Evolutionary conservation across 345 rosid species (phyloP), one percentile per base, ranked within the genome.

Genomic region (Cardamine occulta): DNA sequence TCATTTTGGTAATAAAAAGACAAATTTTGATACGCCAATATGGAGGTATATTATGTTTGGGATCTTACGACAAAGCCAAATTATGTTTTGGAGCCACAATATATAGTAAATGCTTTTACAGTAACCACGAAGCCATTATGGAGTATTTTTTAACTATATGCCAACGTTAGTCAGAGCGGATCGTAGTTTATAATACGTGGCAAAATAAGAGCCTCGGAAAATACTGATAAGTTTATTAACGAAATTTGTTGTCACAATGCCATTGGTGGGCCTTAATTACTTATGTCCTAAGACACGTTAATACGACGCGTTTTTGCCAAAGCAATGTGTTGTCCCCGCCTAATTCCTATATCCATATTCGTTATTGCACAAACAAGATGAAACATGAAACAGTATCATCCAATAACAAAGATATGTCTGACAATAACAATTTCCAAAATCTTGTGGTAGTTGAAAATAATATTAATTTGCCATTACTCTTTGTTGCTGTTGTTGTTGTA

Each of bases 271-370:
- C 8, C 59, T 59, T 12, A 24, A 31, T 31, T 31, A 31, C 74
- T 19, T 47, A 13, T 47, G 74, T 45, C 24, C 24, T 58, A 31
- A 56, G 62, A 56, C 56, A 70, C 57, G 66, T 45, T 58, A 70
- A 15, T 21, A 60, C 58, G 49, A 71, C 58, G 26, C 58, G 40
- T 34, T 72, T 48, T 72, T 63, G 75, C 39, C 32, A 60, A 71
- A 60, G 18, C 24, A 47, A 34, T n/a, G 14, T n/a, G 67, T 23
- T 59, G 67, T 60, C 60, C 37, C 28, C 31, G 34, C 34, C 31
- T 4, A 14, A 60, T 47, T 60, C 24, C 12, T 57, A 49, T 44
- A 31, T 71, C 67, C 57, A 60, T 59, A 34, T 47, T 47, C 9
- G 32, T 23, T 35, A 32, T 9, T 57, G 55, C 32, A 42, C 73